phyloP scores from a whole-genome alignment of 73 alveolate genomes.

The Paramecium sexaurelia region DNA sequence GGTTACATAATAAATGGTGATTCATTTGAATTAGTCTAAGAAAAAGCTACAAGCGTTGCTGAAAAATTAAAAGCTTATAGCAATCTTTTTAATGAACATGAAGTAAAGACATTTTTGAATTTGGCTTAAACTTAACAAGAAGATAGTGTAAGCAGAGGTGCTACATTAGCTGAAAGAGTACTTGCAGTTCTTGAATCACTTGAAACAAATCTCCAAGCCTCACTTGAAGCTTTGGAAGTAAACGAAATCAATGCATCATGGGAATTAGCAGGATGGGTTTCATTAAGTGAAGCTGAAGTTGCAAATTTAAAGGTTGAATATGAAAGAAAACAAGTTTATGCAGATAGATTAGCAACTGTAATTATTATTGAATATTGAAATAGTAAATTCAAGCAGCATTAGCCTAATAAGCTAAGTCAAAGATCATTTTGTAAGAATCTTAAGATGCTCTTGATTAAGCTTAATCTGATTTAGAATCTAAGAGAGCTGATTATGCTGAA shows the following conservation, averaged over 20 bases:
- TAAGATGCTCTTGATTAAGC: constrained; percentile 46
- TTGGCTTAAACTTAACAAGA: background rate
- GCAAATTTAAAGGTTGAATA: background rate
- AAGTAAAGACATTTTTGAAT: background rate
- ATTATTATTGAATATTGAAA: background rate
- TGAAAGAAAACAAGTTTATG: constrained; percentile 28
- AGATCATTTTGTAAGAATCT: constrained; percentile 41
- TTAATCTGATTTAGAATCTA: background rate
- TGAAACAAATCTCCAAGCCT: background rate
- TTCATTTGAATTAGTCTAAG: constrained; percentile 37
- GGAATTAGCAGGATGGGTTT: constrained; percentile 58
- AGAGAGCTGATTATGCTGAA: constrained; percentile 51
- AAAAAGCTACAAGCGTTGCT: background rate
- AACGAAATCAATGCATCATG: constrained; percentile 45
- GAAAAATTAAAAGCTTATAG: constrained; percentile 11
- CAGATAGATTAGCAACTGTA: constrained; percentile 50
- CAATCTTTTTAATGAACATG: background rate
- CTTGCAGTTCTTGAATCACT: constrained; percentile 15
- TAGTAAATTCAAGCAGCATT: constrained; percentile 37
- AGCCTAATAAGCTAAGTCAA: constrained; percentile 37
- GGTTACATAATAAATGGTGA: constrained; percentile 32
- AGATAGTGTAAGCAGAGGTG: constrained; percentile 14
- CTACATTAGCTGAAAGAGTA: constrained; percentile 50
- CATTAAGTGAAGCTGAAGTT: constrained; percentile 42
- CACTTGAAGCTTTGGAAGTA: background rate